A percentile compares a stretch with the other conserved stretches of the same genome.
Evolutionary conservation across 2,329 filamentous ascomycete genomes (phyloP).

Genomic region (Colletotrichum spaethianum): DNA sequence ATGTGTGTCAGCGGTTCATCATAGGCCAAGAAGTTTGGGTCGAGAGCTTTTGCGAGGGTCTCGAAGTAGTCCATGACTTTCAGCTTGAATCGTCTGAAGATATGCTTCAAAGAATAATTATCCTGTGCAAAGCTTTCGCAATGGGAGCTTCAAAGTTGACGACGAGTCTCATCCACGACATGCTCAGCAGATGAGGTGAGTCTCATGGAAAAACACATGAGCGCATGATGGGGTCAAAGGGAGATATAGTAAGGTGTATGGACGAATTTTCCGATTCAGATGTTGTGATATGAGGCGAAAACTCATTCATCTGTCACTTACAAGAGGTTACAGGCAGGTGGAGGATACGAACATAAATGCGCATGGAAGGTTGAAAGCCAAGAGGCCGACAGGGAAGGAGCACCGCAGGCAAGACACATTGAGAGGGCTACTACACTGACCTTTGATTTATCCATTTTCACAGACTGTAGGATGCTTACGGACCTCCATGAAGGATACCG

Average conservation of each 20-base stretch:
- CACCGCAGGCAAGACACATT: background rate
- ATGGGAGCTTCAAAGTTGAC: background rate
- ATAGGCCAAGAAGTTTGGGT: background rate
- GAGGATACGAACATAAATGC: background rate
- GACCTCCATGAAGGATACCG: constrained; percentile 10
- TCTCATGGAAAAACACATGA: no score
- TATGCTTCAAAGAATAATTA: background rate
- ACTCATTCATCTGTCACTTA: background rate
- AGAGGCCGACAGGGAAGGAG: background rate
- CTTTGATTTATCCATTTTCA: constrained; percentile 38
- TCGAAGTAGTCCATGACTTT: background rate
- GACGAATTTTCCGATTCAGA: background rate
- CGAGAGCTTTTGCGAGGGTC: background rate
- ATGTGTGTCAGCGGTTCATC: constrained; percentile 3
- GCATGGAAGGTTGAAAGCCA: background rate
- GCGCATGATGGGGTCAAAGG: background rate
- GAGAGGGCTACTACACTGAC: background rate
- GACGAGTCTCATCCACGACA: background rate
- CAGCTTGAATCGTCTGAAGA: background rate
- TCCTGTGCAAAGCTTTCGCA: background rate
- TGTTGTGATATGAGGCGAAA: background rate
- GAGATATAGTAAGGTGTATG: no score
- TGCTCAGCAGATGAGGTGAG: background rate
- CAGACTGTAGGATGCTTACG: background rate
- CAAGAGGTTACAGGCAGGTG: background rate